Conservation (phyloP, 495 filamentous ascomycete genomes). For the Annulohypoxylon moriforme region DNA sequence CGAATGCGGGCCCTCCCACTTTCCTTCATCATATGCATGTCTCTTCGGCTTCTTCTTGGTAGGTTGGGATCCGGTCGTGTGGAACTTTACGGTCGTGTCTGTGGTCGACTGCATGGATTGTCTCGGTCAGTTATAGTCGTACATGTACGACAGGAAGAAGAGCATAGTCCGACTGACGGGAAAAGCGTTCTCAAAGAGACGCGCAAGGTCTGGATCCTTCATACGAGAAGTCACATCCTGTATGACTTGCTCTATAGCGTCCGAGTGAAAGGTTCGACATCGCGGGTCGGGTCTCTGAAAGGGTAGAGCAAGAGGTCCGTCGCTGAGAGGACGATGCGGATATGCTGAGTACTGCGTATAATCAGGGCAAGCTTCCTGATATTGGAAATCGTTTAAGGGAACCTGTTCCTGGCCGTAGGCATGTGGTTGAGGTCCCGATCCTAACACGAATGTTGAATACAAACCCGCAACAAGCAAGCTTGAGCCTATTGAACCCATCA, state of each 20-base stretch:
- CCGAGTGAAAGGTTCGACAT: constrained; percentile 90
- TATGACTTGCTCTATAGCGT: constrained; percentile 88
- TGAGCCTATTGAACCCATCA: constrained; percentile 26
- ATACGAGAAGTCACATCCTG: constrained; percentile 80
- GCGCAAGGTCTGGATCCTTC: constrained; percentile 87
- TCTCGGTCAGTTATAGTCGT: constrained; percentile 29
- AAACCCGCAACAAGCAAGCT: constrained; percentile 40
- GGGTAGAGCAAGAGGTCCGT: constrained; percentile 82
- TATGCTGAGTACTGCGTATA: constrained; percentile 63
- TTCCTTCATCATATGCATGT: constrained; percentile 58
- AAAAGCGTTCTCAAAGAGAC: constrained; percentile 96
- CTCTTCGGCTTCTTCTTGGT: constrained; percentile 51
- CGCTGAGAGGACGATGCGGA: constrained; percentile 74
- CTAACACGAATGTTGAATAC: constrained; percentile 13
- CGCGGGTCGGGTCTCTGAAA: constrained; percentile 83
- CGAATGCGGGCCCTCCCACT: constrained; percentile 86
- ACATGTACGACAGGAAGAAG: constrained; percentile 21
- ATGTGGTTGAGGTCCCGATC: constrained; percentile 30
- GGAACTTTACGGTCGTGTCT: constrained; percentile 84
- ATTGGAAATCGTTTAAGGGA: constrained; percentile 39
- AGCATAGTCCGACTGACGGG: constrained; percentile 58
- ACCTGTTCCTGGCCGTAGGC: constrained; percentile 46
- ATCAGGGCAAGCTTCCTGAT: constrained; percentile 62
- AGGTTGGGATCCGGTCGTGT: constrained; percentile 54
- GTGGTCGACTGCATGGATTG: constrained; percentile 72